phyloP scores from a whole-genome alignment of 441 rosid species.

The Geranium incanum region DNA sequence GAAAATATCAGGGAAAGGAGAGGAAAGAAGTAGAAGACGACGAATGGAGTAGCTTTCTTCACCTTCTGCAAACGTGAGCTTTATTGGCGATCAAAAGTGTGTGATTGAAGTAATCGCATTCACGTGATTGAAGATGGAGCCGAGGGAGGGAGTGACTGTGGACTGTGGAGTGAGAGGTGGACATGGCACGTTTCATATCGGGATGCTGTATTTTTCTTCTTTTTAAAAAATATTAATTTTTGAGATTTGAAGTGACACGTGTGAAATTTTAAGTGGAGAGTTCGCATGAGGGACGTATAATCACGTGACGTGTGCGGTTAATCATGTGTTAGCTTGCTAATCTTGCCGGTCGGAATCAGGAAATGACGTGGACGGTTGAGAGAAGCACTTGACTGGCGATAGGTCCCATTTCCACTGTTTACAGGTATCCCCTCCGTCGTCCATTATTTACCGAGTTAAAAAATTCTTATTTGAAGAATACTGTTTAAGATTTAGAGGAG shows the following conservation, averaged over 20 bases:
- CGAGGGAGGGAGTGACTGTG: constrained; percentile 4
- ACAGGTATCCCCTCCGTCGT: no score
- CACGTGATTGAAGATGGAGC: constrained; percentile 8
- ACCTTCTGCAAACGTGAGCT: not conserved
- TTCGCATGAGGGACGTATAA: not conserved
- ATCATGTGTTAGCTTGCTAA: not conserved
- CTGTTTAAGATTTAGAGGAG: no score
- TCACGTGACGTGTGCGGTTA: not conserved
- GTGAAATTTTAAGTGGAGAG: constrained; percentile 7
- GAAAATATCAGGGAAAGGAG: not conserved
- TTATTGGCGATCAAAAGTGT: not conserved
- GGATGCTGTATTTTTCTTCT: not conserved
- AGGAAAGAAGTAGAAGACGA: not conserved
- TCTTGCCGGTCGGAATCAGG: constrained; percentile 1
- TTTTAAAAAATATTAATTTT: not conserved
- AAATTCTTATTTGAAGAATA: no score
- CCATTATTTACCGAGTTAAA: no score
- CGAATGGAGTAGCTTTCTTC: constrained; percentile 1
- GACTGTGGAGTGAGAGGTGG: constrained; percentile 8
- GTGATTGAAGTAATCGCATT: constrained; percentile 10
- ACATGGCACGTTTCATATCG: constrained; percentile 14
- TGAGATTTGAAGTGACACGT: constrained; percentile 19
- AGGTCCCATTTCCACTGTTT: not conserved
- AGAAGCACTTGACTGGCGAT: constrained; percentile 3
- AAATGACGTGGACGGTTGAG: not conserved